Percentiles rank a stretch among this genome's conserved stretches.
phyloP scores from a whole-genome alignment of 768 basidiomycete species.

The Lentinula lateritia region DNA sequence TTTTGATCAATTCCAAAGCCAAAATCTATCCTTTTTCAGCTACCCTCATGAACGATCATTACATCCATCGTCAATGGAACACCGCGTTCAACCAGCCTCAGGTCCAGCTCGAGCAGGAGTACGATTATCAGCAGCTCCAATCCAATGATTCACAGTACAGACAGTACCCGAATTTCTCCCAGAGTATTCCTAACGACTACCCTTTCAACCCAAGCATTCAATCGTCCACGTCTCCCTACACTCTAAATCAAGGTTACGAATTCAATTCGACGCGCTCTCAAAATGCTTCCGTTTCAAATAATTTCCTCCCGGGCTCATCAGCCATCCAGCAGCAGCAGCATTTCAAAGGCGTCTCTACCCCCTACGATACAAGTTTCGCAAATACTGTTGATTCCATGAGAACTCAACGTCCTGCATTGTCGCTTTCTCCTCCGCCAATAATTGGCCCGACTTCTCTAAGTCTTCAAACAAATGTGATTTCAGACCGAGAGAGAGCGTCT shows the following conservation, averaged over 20 bases:
- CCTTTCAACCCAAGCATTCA: constrained; percentile 16
- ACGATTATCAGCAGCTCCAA: constrained; percentile 11
- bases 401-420: background rate
- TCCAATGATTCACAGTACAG: constrained; percentile 9
- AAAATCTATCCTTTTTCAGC: background rate
- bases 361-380: background rate
- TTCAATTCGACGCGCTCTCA: background rate
- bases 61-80: background rate
- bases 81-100: constrained; percentile 16
- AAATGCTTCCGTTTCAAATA: background rate
- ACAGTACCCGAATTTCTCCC: constrained; percentile 7
- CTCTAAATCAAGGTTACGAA: background rate
- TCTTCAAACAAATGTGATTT: background rate
- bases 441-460: background rate
- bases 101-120: constrained; percentile 34
- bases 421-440: constrained; percentile 2
- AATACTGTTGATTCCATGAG: background rate
- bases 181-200: background rate
- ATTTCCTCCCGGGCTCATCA: background rate
- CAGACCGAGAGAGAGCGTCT: background rate
- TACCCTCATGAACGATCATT: constrained; percentile 2
- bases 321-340: background rate
- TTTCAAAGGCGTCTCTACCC: background rate
- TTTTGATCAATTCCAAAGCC: background rate
- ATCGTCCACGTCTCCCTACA: background rate